phyloP scores from a whole-genome alignment of 2,329 filamentous ascomycete genomes.

The Colletotrichum coccodes region DNA sequence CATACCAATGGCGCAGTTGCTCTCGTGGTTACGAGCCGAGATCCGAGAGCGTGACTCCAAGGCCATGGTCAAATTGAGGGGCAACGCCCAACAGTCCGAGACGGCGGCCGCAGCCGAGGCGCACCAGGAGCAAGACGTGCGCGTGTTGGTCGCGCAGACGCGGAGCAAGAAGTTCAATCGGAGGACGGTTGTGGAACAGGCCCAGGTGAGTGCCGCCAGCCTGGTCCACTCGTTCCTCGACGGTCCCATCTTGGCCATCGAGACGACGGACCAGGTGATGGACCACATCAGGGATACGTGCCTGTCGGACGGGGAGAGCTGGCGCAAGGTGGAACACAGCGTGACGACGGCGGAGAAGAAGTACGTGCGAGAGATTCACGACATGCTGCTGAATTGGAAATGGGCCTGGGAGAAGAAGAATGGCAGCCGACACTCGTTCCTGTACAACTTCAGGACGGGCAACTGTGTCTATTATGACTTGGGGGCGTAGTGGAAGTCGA shows the following conservation, averaged over 20 bases:
- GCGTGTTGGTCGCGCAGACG: conserved; percentile 84
- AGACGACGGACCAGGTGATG: conserved; percentile 86
- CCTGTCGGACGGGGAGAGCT: conserved; percentile 83
- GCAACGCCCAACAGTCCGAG: conserved; percentile 45
- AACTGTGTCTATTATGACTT: conserved; percentile 89
- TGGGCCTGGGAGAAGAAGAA: conserved; percentile 63
- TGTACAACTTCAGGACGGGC: conserved; percentile 91
- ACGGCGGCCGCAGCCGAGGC: conserved; percentile 39
- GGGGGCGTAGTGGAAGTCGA: conserved; percentile 44
- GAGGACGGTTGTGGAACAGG: conserved; percentile 85
- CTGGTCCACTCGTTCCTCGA: conserved; percentile 77
- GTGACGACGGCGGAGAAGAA: conserved; percentile 81
- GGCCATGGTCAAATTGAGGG: conserved; percentile 57
- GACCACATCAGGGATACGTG: conserved; percentile 79
- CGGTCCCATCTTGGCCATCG: conserved; percentile 86
- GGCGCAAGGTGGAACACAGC: conserved; percentile 83
- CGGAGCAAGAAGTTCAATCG: conserved; percentile 93
- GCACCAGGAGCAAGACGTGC: conserved; percentile 75
- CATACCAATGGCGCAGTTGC: conserved; percentile 76
- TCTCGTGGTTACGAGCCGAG: conserved; percentile 84
- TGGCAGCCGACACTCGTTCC: conserved; percentile 78
- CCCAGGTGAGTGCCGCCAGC: conserved; percentile 66
- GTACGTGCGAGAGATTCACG: conserved; percentile 85
- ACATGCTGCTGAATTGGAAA: conserved; percentile 74
- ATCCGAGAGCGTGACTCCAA: conserved; percentile 81